Conservation (phyloP, 495 filamentous ascomycete genomes). For the Tuber magnatum region DNA sequence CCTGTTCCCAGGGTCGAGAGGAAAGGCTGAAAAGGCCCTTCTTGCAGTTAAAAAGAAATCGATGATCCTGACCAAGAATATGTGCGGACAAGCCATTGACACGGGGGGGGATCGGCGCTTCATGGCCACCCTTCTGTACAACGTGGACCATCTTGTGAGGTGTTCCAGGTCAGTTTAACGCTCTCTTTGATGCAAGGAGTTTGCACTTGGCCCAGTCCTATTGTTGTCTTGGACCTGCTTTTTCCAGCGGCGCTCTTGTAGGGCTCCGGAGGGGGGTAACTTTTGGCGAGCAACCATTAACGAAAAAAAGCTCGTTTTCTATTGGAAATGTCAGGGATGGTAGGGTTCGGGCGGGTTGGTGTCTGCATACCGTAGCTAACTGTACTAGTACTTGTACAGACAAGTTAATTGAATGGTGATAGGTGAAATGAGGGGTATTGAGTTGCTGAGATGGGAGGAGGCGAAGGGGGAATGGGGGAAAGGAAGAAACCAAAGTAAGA, state of each 20-base stretch:
- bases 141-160: not conserved
- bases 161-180: not conserved
- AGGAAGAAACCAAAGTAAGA: too few relatives aligned
- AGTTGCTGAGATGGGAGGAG: too few relatives aligned
- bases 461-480: not conserved
- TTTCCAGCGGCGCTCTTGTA: not conserved
- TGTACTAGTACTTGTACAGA: too few relatives aligned
- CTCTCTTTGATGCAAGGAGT: not conserved
- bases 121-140: not conserved
- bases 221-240: not conserved
- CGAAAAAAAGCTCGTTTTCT: not conserved
- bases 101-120: not conserved
- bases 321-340: not conserved
- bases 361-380: not conserved
- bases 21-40: not conserved
- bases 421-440: too few relatives aligned
- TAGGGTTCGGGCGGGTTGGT: not conserved
- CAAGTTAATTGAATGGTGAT: not conserved
- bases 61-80: not conserved
- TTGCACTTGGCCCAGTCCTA: not conserved
- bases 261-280: not conserved
- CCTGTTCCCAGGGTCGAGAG: not conserved
- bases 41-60: not conserved
- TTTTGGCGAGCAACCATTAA: conserved; percentile 2
- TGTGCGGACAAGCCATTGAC: not conserved